Evolutionary conservation across 805 yeast genomes (phyloP), one percentile per base, ranked within the genome.

Genomic region (Alloascoidea hylecoeti): DNA sequence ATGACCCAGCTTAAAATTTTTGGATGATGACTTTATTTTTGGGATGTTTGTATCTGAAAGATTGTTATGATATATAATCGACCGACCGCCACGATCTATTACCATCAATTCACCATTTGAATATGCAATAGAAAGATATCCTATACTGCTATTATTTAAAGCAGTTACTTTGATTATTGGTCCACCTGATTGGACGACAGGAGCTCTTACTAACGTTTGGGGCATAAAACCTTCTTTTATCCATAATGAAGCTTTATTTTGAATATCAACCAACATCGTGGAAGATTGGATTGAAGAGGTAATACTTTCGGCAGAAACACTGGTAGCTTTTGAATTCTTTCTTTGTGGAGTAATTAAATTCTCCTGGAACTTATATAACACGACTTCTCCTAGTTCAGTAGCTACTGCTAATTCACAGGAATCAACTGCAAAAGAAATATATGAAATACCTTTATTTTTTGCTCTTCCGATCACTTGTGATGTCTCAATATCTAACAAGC

Each of bases 121-220:
- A 53, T 80, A 85, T 1, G 82, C 94, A 33, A 83, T 63, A 0
- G 81, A 89, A 5, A 80, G 81, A 59, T 89, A 86, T 0, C 96
- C 96, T 36, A 84, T 64, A 44, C 78, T 70, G 42, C 86, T 77
- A 53, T 80, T 70, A 39, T 69, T 65, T 37, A 88, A 43, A 1
- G 82, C 70, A 0, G 88, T 63, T 5, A 82, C 76, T 3, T 52
- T n/a, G n/a, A n/a, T 23, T 23, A n/a, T 23, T 23, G 30, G 30
- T 23, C 30, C 30, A 23, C n/a, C 30, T 9, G n/a, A 23, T 9
- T 23, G 9, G 30, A n/a, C n/a, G 30, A 23, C 9, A 23, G n/a
- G 9, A 23, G 13, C 9, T 23, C 30, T 9, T 23, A 23, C n/a
- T n/a, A 9, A 23, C 30, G 9, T 9, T n/a, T n/a, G n/a, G 30